Conservation (phyloP, 345 rosid genomes). For the Populus pruinosa region DNA sequence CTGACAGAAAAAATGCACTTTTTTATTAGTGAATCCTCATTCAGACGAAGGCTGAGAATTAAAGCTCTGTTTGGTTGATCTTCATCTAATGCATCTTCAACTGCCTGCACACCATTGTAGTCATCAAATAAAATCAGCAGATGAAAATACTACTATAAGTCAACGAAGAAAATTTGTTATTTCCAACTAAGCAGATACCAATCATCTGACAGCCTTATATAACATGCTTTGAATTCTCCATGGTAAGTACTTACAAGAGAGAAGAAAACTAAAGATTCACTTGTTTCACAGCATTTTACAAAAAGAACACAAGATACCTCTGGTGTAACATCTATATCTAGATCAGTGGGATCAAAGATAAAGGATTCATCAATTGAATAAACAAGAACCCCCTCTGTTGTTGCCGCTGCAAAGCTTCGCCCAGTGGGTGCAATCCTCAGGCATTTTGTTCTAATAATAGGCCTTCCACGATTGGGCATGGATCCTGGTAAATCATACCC, state of each 20-base stretch:
- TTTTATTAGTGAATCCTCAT: slow-evolving; percentile 74
- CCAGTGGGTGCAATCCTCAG: slow-evolving; percentile 94
- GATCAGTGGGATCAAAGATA: slow-evolving; percentile 95
- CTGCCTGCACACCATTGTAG: slow-evolving; percentile 46
- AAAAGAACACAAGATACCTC: slow-evolving; percentile 46
- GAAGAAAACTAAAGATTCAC: background rate
- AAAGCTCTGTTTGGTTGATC: slow-evolving; percentile 70
- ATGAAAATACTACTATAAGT: background rate
- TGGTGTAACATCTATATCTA: slow-evolving; percentile 94
- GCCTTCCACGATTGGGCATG: slow-evolving; percentile 74
- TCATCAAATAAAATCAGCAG: slow-evolving; percentile 1
- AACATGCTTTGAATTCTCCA: background rate
- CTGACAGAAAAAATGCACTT: slow-evolving; percentile 75
- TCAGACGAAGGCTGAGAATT: slow-evolving; percentile 82
- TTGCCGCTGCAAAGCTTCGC: slow-evolving; percentile 83
- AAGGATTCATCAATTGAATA: slow-evolving; percentile 86
- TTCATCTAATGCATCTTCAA: slow-evolving; percentile 63
- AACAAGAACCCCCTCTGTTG: slow-evolving; percentile 94
- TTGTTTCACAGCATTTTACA: background rate
- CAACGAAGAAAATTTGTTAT: background rate
- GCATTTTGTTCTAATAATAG: slow-evolving; percentile 71
- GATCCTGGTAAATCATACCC: slow-evolving; percentile 90
- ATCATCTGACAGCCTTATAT: background rate
- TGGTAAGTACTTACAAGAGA: background rate
- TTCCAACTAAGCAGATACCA: background rate